Evolutionary conservation across 139 green algal genomes (phyloP).

Genomic region (Chlorella sp.): DNA sequence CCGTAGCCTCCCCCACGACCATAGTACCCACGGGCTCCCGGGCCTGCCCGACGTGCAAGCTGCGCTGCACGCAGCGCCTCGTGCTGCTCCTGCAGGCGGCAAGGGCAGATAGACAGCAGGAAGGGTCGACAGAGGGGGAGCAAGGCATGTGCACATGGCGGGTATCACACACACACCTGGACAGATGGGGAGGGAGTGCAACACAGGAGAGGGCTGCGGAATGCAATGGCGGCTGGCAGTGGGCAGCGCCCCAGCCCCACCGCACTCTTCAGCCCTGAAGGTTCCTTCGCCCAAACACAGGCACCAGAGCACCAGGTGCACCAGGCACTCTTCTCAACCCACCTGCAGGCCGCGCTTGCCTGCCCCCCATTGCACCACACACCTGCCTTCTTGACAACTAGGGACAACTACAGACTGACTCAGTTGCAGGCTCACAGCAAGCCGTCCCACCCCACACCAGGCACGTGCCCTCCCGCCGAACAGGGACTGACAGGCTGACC

Average conservation of each 20-base stretch:
- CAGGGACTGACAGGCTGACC: too few species aligned
- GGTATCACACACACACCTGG: too few species aligned
- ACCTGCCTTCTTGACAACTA: too few species aligned
- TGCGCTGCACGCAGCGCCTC: slow-evolving; percentile 26
- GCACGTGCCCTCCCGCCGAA: too few species aligned
- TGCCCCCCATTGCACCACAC: too few species aligned
- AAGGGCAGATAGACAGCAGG: too few species aligned
- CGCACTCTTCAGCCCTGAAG: background rate
- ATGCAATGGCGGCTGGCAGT: background rate
- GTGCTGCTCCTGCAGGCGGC: slow-evolving; percentile 13
- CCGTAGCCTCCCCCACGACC: slow-evolving; percentile 7
- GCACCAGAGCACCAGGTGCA: background rate
- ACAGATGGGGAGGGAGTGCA: background rate
- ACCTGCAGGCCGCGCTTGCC: slow-evolving; percentile 8
- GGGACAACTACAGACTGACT: too few species aligned
- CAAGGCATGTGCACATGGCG: too few species aligned
- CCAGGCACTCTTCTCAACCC: background rate
- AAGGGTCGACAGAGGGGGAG: too few species aligned
- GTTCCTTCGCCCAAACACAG: background rate
- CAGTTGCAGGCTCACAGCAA: too few species aligned
- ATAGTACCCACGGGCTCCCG: slow-evolving; percentile 16
- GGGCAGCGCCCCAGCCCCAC: too few species aligned
- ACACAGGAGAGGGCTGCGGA: background rate
- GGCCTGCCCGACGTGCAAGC: background rate
- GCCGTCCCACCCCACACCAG: too few species aligned